Percentiles rank a stretch among this genome's conserved stretches.
Evolutionary conservation across 176 grass and related monocot genomes (phyloP).

Genomic region (Avena atlantica): DNA sequence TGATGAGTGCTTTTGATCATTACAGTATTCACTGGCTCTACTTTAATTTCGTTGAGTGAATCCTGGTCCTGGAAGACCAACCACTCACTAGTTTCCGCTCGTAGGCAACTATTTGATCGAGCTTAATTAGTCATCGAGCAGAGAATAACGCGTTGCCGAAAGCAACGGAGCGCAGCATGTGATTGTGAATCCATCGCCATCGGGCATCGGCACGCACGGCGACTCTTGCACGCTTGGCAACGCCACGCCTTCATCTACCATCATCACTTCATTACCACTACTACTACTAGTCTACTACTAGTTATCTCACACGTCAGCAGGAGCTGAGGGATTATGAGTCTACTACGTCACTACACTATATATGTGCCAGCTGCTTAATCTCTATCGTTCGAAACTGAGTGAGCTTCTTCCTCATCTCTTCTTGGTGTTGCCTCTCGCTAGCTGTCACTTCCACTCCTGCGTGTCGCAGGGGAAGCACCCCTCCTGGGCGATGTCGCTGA

Average conservation of each 20-base stretch:
- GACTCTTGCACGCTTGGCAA: no score
- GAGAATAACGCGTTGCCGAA: no score
- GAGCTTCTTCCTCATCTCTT: neutral
- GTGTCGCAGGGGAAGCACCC: conserved; percentile 76
- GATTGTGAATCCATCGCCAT: no score
- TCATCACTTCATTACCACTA: neutral
- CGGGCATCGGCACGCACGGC: no score
- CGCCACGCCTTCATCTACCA: neutral
- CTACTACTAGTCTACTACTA: neutral
- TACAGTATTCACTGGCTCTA: neutral
- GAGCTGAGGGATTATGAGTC: neutral
- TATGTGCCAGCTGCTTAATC: neutral
- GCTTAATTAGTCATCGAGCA: neutral
- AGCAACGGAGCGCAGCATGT: no score
- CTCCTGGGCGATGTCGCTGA: conserved; percentile 72
- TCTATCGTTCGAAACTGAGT: neutral
- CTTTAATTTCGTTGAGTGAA: neutral
- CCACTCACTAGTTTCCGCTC: neutral
- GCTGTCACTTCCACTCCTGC: conserved; percentile 54
- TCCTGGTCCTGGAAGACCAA: conserved; percentile 17
- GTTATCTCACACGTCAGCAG: neutral
- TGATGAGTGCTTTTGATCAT: no score
- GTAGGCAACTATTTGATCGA: no score
- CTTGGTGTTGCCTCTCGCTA: neutral
- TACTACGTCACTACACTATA: neutral